phyloP scores from a whole-genome alignment of 352 stramenopile species.

The Phytophthora citrophthora region DNA sequence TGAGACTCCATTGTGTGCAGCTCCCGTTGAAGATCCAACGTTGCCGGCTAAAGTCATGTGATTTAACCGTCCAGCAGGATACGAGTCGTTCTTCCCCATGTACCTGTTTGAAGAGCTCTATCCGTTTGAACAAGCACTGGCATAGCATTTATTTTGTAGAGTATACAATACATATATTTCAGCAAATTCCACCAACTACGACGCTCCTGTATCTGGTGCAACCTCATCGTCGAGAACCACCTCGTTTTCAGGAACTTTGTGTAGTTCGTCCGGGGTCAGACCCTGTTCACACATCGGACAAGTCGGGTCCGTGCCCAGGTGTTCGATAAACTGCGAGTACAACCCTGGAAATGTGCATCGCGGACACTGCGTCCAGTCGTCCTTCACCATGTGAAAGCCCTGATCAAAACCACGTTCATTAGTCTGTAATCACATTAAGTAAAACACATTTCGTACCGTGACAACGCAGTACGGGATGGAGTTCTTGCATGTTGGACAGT shows the following conservation, averaged over 20 bases:
- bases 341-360: slow-evolving; percentile 90
- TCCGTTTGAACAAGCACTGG: neutral
- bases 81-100: slow-evolving; percentile 8
- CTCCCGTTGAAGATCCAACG: slow-evolving; percentile 16
- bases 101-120: slow-evolving; percentile 1
- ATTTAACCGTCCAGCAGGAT: neutral
- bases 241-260: slow-evolving; percentile 49
- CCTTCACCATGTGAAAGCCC: slow-evolving; percentile 94
- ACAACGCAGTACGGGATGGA: slow-evolving; percentile 94
- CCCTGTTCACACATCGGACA: slow-evolving; percentile 84
- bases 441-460: slow-evolving; percentile 51
- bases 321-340: slow-evolving; percentile 86
- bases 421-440: neutral
- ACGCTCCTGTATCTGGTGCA: slow-evolving; percentile 16
- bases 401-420: slow-evolving; percentile 23
- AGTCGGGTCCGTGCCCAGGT: slow-evolving; percentile 71
- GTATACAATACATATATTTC: slow-evolving; percentile 7
- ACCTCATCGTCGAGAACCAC: slow-evolving; percentile 48
- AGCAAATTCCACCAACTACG: slow-evolving; percentile 5
- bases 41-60: slow-evolving; percentile 29
- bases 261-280: slow-evolving; percentile 38
- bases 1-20: slow-evolving; percentile 22
- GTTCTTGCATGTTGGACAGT: slow-evolving; percentile 93
- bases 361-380: slow-evolving; percentile 93
- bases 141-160: slow-evolving; percentile 8